Base-by-base conservation (phyloP, 2,329 filamentous ascomycete species). In the Parastagonospora avenae region DNA sequence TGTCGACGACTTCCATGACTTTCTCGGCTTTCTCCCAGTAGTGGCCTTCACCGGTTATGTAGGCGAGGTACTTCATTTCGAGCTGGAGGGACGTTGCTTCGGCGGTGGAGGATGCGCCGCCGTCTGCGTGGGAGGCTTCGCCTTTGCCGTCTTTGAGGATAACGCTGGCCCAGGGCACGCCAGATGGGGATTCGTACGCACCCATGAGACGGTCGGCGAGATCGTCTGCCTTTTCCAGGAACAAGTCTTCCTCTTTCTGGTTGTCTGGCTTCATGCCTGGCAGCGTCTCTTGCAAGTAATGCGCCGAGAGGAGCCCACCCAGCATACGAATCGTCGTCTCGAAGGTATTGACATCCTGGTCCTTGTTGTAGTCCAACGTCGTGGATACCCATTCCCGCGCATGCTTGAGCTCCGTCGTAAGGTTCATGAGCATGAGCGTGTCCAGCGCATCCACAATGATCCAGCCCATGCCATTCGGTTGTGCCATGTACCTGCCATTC, bases 261-360 rank as follows among this genome's bases (percentile, higher is more conserved):
- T 90, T 90, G 15, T 82, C 79, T 0, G 91, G 86, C 10, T 92
- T 92, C 60, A 96, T 80, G n/a, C 88, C 76, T 0, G 92, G 91
- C 61, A 88, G 93, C 47, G 85, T 83, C 19, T 85, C 94, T 16
- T 92, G 93, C n/a, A 99, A 81, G 74, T 97, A 97, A 72, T 99
- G 92, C 8, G 94, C 94, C 1, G 92, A 92, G 30, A 99, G 80
- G 36, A 99, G 80, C 9, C 94, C 94, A 12, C 94, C 94, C 42
- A 99, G 80, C 92, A 97, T 97, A 45, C 94, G 89, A 64, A 97
- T 97, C 0, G 93, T 97, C 7, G 93, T 97, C 77, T 99, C 94
- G 64, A 97, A 99, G 0, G 92, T 97, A 73, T 92, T 97, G 48
- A 99, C 93, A 71, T 97, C 91, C 72, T 97, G 92, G 66, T 97